phyloP scores from a whole-genome alignment of 352 stramenopile genomes.

The Globisporangium cylindrosporum region DNA sequence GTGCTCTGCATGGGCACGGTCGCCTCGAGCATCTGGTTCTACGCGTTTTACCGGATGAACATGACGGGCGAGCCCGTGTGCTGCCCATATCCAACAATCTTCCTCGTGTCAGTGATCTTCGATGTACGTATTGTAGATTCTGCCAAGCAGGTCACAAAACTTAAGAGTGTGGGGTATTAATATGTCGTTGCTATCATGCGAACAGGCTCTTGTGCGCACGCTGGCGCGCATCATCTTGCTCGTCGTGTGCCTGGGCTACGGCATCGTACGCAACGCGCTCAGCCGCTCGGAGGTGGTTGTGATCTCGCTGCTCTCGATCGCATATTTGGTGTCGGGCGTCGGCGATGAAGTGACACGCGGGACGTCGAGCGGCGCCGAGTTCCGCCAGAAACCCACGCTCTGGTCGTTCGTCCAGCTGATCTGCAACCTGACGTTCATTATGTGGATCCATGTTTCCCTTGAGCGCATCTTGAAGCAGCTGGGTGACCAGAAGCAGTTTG shows the following conservation, averaged over 20 bases:
- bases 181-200: not conserved
- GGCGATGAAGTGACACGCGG: slow-evolving; percentile 74
- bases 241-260: slow-evolving; percentile 89
- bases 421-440: slow-evolving; percentile 88
- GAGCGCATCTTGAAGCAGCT: slow-evolving; percentile 82
- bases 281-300: slow-evolving; percentile 45
- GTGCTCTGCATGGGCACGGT: slow-evolving; percentile 77
- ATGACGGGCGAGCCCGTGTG: slow-evolving; percentile 85
- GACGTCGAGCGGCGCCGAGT: slow-evolving; percentile 75
- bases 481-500: slow-evolving; percentile 84
- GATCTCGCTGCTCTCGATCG: slow-evolving; percentile 60
- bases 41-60: slow-evolving; percentile 88
- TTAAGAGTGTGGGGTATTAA: not conserved
- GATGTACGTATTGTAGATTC: slow-evolving; percentile 44
- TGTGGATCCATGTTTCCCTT: slow-evolving; percentile 90
- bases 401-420: slow-evolving; percentile 86
- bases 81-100: slow-evolving; percentile 85
- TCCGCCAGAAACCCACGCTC: slow-evolving; percentile 70
- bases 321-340: slow-evolving; percentile 77
- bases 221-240: slow-evolving; percentile 83
- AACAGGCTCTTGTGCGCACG: slow-evolving; percentile 73
- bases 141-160: not conserved
- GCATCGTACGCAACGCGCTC: slow-evolving; percentile 77
- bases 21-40: slow-evolving; percentile 67
- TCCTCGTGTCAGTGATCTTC: slow-evolving; percentile 79